Conservation (phyloP, 495 filamentous ascomycete species). For the Filosporella fistucella region DNA sequence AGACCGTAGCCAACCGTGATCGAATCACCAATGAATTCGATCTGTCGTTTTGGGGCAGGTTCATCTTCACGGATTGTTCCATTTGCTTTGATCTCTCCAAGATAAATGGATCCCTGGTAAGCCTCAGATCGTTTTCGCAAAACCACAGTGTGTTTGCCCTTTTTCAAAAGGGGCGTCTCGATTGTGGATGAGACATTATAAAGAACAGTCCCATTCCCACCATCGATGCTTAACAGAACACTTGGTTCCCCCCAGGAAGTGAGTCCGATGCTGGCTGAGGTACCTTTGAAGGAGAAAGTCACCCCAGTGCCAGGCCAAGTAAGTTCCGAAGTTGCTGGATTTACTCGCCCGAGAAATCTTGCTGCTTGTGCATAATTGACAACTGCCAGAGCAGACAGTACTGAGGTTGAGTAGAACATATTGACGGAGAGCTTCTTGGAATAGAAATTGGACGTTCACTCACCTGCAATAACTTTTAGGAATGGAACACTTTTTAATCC, state of each 20-base stretch:
- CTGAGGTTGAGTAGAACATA: background rate
- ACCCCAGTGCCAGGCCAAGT: background rate
- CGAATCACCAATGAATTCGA: slow-evolving; percentile 3
- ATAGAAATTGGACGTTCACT: no score
- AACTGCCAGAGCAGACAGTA: background rate
- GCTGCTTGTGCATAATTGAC: background rate
- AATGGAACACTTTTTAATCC: no score
- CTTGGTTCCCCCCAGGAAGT: background rate
- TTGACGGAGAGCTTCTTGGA: background rate
- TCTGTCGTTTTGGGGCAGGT: background rate
- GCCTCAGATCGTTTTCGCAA: background rate
- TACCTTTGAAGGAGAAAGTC: background rate
- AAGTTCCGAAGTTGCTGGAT: background rate
- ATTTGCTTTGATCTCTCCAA: background rate
- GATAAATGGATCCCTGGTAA: background rate
- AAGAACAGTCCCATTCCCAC: background rate
- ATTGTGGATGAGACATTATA: slow-evolving; percentile 1
- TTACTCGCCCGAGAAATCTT: background rate
- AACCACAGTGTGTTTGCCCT: background rate
- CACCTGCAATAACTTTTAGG: no score
- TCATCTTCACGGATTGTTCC: background rate
- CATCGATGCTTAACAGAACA: slow-evolving; percentile 1
- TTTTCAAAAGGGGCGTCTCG: background rate
- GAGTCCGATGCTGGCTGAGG: background rate
- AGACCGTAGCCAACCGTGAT: slow-evolving; percentile 2